phyloP scores from a whole-genome alignment of 768 basidiomycete species.

The Terana coerulea region DNA sequence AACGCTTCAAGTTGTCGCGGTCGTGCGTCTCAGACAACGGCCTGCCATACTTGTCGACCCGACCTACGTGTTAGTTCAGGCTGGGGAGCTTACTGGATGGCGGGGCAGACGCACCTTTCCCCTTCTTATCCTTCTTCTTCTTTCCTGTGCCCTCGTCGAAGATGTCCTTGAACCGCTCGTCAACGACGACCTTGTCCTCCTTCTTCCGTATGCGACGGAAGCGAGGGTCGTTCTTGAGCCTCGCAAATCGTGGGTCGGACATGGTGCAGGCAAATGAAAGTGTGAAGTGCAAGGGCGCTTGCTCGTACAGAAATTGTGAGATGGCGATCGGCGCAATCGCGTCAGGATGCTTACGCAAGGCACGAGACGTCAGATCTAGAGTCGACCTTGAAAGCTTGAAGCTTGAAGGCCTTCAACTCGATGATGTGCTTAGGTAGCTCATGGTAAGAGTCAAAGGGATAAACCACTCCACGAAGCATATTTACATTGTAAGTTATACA shows the following conservation, averaged over 20 bases:
- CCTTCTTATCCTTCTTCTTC: conserved; percentile 29
- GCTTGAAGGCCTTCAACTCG: no score
- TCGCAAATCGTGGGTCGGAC: conserved; percentile 86
- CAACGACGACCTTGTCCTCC: conserved; percentile 78
- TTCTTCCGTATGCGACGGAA: conserved; percentile 84
- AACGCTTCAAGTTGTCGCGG: conserved; percentile 70
- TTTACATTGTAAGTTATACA: no score
- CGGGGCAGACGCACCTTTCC: conserved; percentile 11
- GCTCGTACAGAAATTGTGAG: no score
- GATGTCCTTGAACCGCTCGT: conserved; percentile 86
- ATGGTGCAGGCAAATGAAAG: conserved; percentile 41
- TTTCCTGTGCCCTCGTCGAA: conserved; percentile 48
- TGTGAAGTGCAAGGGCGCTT: no score
- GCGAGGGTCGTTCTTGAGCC: conserved; percentile 87
- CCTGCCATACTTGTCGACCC: conserved; percentile 91
- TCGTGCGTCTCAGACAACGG: conserved; percentile 64
- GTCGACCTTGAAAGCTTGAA: neutral
- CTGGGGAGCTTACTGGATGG: neutral
- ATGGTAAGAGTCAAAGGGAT: no score
- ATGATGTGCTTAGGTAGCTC: no score
- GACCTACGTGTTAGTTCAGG: conserved; percentile 35
- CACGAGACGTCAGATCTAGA: no score
- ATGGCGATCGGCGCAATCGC: no score
- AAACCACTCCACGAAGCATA: no score
- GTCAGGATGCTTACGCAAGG: no score